Evolutionary conservation across 176 grass and related monocot genomes (phyloP).

Genomic region (Cenchrus americanus): DNA sequence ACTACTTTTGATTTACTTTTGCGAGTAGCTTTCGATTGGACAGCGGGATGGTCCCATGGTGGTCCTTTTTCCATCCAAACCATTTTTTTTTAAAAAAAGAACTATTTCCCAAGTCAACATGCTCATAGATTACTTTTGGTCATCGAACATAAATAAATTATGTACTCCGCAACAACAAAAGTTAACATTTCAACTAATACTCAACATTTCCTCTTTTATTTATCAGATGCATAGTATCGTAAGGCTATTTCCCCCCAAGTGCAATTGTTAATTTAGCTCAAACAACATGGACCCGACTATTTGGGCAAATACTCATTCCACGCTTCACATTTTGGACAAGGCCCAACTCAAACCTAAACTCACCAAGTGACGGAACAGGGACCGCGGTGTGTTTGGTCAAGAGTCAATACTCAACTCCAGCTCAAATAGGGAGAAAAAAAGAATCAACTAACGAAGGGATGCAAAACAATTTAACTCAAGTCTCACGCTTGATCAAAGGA

Average conservation of each 20-base stretch:
- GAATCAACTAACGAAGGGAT: background rate
- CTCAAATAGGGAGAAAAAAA: too few species aligned
- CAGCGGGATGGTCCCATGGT: too few species aligned
- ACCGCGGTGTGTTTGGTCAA: background rate
- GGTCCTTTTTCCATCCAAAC: too few species aligned
- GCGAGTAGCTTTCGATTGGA: too few species aligned
- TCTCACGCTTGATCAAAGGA: slow-evolving; percentile 1
- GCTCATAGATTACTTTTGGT: too few species aligned
- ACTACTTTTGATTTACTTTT: too few species aligned
- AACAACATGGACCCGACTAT: background rate
- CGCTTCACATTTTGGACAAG: background rate
- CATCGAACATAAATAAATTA: too few species aligned
- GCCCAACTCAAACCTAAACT: background rate
- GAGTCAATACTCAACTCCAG: background rate
- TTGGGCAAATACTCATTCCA: background rate
- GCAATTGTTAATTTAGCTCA: background rate
- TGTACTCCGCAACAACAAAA: too few species aligned
- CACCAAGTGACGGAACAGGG: background rate
- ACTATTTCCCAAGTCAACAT: too few species aligned
- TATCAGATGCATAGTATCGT: background rate
- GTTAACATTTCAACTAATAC: too few species aligned
- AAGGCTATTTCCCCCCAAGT: background rate
- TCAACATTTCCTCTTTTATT: too few species aligned
- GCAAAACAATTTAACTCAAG: background rate
- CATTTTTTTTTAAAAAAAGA: too few species aligned